These are phyloP conservation scores for Starmerella kuoi DNA, from an alignment of 805 yeast genomes.

Conservation along the genomic window DNA sequence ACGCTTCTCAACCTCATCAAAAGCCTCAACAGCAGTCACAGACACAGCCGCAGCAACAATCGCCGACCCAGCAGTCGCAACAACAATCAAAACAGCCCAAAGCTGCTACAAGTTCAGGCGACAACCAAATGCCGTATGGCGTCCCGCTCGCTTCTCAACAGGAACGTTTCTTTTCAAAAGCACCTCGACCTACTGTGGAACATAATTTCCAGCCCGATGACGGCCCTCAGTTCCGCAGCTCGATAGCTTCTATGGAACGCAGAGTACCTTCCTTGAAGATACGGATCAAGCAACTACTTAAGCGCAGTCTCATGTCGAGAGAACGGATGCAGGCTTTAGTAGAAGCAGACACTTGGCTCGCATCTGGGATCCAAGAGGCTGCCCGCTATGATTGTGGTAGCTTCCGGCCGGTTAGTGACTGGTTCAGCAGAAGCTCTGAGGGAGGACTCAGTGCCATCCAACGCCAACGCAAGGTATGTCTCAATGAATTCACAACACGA, in stretches of 20 bases:
- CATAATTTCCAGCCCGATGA: constrained; percentile 32
- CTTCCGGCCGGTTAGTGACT: constrained; percentile 26
- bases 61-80: neutral
- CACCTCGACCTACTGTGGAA: constrained; percentile 25
- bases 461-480: constrained; percentile 20
- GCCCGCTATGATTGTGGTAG: constrained; percentile 27
- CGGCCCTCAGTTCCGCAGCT: constrained; percentile 36
- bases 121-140: constrained; percentile 7
- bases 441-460: constrained; percentile 24
- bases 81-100: neutral
- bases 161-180: constrained; percentile 1
- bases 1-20: neutral
- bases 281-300: constrained; percentile 30
- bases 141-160: constrained; percentile 10
- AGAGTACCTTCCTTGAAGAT: constrained; percentile 28
- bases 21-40: neutral
- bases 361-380: constrained; percentile 27
- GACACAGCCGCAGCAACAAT: neutral
- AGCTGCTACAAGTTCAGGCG: neutral
- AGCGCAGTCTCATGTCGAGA: constrained; percentile 27
- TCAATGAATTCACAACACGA: constrained; percentile 26
- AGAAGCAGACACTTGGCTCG: constrained; percentile 29
- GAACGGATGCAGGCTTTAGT: constrained; percentile 27
- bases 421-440: constrained; percentile 19
- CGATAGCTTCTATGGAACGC: constrained; percentile 31